Evolutionary conservation across 169 alveolate genomes (phyloP).

Genomic region (Eimeria brunetti): DNA sequence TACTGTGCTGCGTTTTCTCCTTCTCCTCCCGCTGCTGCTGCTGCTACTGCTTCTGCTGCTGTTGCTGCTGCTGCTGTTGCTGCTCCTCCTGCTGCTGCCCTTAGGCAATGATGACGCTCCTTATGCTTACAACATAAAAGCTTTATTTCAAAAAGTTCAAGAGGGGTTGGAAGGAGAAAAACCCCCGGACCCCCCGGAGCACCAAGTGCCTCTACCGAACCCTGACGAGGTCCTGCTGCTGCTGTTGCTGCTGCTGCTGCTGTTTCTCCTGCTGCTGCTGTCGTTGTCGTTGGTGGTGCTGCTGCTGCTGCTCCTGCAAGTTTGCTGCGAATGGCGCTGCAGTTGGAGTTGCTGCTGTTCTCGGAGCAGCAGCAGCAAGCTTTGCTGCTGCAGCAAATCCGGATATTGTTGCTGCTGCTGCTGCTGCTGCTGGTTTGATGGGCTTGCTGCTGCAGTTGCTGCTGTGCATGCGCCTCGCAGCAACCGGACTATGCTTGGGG

Average conservation of each 20-base stretch:
- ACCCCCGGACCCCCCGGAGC: neutral
- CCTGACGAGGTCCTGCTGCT: slow-evolving; percentile 9
- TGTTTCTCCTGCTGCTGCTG: too few species aligned
- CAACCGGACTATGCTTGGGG: slow-evolving; percentile 8
- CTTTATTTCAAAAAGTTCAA: neutral
- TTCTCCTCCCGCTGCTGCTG: neutral
- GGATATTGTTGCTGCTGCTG: neutral
- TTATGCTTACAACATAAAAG: neutral
- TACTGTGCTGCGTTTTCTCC: neutral
- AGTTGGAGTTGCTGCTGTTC: neutral
- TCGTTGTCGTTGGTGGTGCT: too few species aligned
- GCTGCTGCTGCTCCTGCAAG: neutral
- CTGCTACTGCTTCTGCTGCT: neutral
- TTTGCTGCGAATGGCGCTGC: neutral
- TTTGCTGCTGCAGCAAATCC: neutral
- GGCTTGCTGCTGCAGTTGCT: neutral
- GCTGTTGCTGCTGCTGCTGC: neutral
- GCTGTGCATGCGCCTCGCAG: neutral
- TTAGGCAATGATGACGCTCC: neutral
- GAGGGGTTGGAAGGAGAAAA: slow-evolving; percentile 5
- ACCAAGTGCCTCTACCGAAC: neutral
- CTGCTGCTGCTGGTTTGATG: neutral
- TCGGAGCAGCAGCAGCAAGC: neutral
- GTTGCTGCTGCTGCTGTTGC: neutral
- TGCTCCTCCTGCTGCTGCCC: slow-evolving; percentile 8